Percentiles rank a stretch among this genome's conserved stretches.
Evolutionary conservation across 2,329 filamentous ascomycete genomes (phyloP).

Genomic region (Canariomyces notabilis): DNA sequence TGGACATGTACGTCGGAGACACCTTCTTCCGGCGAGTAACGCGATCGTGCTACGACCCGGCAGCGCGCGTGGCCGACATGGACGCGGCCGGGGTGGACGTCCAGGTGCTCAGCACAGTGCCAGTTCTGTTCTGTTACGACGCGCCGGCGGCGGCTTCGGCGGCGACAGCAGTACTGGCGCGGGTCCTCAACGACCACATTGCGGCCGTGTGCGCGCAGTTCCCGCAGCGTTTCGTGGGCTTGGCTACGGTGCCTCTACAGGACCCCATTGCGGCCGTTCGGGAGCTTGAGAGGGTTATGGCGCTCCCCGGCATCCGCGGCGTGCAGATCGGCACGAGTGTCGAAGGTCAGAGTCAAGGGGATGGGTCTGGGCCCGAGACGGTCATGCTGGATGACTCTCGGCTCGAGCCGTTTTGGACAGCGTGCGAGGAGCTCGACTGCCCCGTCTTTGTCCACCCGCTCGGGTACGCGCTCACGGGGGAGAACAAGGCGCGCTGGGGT

Average conservation of each 20-base stretch:
- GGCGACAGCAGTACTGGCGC: conserved; percentile 28
- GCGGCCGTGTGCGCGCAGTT: conserved; percentile 22
- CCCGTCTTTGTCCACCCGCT: conserved; percentile 34
- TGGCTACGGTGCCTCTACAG: conserved; percentile 33
- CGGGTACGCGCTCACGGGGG: conserved; percentile 31
- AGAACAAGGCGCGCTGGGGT: conserved; percentile 30
- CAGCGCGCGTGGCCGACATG: conserved; percentile 30
- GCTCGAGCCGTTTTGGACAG: conserved; percentile 30
- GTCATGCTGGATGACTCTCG: conserved; percentile 29
- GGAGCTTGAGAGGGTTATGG: conserved; percentile 27
- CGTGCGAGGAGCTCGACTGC: conserved; percentile 30
- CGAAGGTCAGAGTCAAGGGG: too few relatives aligned
- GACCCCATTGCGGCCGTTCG: conserved; percentile 26
- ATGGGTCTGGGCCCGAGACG: conserved; percentile 17
- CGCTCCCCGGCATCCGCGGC: conserved; percentile 26
- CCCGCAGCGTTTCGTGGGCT: conserved; percentile 30
- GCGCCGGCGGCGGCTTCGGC: conserved; percentile 27
- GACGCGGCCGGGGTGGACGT: conserved; percentile 33
- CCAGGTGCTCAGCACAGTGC: conserved; percentile 34
- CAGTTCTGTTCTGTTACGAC: conserved; percentile 35
- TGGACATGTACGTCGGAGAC: conserved; percentile 33
- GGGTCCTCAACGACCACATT: conserved; percentile 32
- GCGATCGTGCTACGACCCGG: conserved; percentile 31
- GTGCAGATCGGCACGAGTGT: conserved; percentile 34
- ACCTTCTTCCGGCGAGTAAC: conserved; percentile 33